Conservation (phyloP, 2,329 filamentous ascomycete species). For the Cordyceps fumosorosea region DNA sequence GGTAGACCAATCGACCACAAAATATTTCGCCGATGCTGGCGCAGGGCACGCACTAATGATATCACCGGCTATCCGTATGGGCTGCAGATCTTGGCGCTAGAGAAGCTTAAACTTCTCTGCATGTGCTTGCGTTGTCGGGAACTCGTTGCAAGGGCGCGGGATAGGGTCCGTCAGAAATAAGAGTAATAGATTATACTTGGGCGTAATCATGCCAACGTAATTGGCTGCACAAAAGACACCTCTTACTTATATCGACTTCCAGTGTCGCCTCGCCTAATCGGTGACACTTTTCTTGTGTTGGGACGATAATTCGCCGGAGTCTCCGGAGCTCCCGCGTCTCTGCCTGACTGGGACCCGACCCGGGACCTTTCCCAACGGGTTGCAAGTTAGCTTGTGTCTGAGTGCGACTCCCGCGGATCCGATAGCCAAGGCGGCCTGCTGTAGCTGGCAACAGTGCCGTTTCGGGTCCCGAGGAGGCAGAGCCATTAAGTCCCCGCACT, state of each 20-base stretch:
- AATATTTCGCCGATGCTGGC: background rate
- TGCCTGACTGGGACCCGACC: background rate
- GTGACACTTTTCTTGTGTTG: background rate
- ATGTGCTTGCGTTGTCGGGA: conserved; percentile 8
- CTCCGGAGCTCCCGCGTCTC: background rate
- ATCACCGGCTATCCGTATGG: background rate
- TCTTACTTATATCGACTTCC: background rate
- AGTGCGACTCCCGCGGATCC: conserved; percentile 1
- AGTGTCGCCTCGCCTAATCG: background rate
- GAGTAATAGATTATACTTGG: background rate
- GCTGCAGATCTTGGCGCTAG: background rate
- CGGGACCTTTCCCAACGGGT: background rate
- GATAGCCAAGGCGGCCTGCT: background rate
- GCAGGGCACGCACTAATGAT: conserved; percentile 9
- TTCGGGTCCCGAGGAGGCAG: conserved; percentile 1
- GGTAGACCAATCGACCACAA: background rate
- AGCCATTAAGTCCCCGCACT: background rate
- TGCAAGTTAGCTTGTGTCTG: background rate
- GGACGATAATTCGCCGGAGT: conserved; percentile 12
- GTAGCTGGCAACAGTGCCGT: background rate
- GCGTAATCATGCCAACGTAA: conserved; percentile 5
- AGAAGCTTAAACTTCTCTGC: background rate
- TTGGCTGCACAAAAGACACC: background rate
- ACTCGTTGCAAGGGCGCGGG: background rate
- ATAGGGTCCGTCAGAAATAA: background rate